Conservation (phyloP, 2,329 filamentous ascomycete species). For the Pseudogymnoascus sp. region DNA sequence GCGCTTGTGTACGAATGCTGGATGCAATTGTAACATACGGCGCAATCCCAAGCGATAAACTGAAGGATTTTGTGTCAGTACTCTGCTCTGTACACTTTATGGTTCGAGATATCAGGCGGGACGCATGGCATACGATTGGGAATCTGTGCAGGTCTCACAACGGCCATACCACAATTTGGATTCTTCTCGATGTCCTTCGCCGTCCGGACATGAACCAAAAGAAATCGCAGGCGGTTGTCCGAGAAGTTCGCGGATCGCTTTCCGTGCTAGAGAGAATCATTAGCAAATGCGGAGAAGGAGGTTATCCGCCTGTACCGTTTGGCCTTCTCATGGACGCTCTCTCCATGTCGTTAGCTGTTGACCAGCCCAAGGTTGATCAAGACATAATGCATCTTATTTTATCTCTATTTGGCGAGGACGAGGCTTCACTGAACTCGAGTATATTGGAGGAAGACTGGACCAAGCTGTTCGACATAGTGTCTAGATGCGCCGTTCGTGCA, state of each 20-base stretch:
- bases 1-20: conserved; percentile 57
- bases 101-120: conserved; percentile 49
- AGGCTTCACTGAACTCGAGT: conserved; percentile 44
- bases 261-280: conserved; percentile 54
- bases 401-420: conserved; percentile 44
- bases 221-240: conserved; percentile 40
- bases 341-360: conserved; percentile 35
- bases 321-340: conserved; percentile 50
- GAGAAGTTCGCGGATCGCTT: conserved; percentile 54
- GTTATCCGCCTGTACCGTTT: conserved; percentile 51
- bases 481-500: conserved; percentile 37
- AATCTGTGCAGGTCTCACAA: conserved; percentile 67
- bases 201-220: conserved; percentile 37
- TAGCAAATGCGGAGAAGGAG: conserved; percentile 49
- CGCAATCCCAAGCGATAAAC: conserved; percentile 52
- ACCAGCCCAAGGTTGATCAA: conserved; percentile 25
- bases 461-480: conserved; percentile 49
- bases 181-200: conserved; percentile 53
- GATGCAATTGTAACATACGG: conserved; percentile 65
- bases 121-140: conserved; percentile 60
- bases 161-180: conserved; percentile 58
- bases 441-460: conserved; percentile 60
- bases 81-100: conserved; percentile 64
- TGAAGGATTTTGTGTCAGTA: conserved; percentile 59
- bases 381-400: conserved; percentile 35